A percentile compares a stretch with the other conserved stretches of the same genome.
These are phyloP conservation scores for Xylariaceae sp. DNA, from an alignment of 2,329 filamentous ascomycete genomes.

Conservation along the genomic window DNA sequence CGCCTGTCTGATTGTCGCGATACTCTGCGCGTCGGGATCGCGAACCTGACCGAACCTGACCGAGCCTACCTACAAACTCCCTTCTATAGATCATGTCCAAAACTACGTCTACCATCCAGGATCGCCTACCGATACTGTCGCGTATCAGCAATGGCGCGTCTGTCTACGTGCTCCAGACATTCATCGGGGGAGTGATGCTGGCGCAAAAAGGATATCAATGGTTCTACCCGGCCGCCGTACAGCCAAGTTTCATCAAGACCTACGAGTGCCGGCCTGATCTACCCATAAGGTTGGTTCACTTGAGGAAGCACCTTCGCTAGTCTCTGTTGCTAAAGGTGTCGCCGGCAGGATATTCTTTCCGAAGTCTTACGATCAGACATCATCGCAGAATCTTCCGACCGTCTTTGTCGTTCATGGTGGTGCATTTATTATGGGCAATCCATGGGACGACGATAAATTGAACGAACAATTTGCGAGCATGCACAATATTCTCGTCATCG, in stretches of 20 bases:
- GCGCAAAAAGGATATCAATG: constrained; percentile 26
- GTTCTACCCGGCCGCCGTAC: constrained; percentile 23
- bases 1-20: too few relatives aligned
- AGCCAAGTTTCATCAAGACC: constrained; percentile 32
- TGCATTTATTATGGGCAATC: constrained; percentile 37
- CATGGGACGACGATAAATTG: constrained; percentile 37
- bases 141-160: constrained; percentile 7
- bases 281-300: constrained; percentile 29
- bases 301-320: background rate
- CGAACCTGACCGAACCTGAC: too few relatives aligned
- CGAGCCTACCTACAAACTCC: too few relatives aligned
- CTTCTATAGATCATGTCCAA: too few relatives aligned
- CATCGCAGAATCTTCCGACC: constrained; percentile 30
- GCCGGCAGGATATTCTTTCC: constrained; percentile 33
- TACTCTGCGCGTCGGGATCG: too few relatives aligned
- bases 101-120: background rate
- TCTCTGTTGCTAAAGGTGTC: background rate
- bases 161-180: constrained; percentile 24
- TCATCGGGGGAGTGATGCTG: constrained; percentile 20
- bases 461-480: constrained; percentile 35
- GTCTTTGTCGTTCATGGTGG: constrained; percentile 44
- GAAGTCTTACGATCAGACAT: constrained; percentile 24
- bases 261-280: constrained; percentile 33
- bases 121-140: constrained; percentile 9
- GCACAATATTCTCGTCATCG: constrained; percentile 39